These are phyloP conservation scores for Stagonosporopsis cucurbitacearum DNA, from an alignment of 2,329 filamentous ascomycete genomes.

Conservation along the genomic window DNA sequence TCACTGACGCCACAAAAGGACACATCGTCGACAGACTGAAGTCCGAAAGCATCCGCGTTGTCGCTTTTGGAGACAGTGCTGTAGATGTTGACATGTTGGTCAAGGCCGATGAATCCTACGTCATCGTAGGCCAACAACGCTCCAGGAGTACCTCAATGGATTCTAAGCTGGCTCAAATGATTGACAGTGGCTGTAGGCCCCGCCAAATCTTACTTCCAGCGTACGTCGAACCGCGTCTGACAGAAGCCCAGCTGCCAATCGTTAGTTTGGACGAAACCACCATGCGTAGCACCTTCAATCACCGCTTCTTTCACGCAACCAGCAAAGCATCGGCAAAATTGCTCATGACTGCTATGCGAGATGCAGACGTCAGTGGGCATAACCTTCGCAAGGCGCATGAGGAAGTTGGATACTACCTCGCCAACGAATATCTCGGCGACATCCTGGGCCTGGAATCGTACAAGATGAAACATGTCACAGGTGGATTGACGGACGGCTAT, in stretches of 20 bases:
- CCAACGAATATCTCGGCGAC: constrained; percentile 55
- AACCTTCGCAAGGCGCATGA: constrained; percentile 58
- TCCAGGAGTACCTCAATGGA: neutral
- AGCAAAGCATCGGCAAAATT: constrained; percentile 54
- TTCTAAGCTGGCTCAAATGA: neutral
- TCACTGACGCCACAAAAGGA: constrained; percentile 61
- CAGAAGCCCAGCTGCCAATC: constrained; percentile 52
- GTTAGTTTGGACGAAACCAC: neutral
- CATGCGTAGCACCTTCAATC: constrained; percentile 28
- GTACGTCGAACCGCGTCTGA: constrained; percentile 51
- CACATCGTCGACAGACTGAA: constrained; percentile 54
- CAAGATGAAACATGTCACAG: constrained; percentile 61
- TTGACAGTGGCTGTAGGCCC: constrained; percentile 49
- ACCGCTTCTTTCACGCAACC: constrained; percentile 54
- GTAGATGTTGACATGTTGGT: constrained; percentile 65
- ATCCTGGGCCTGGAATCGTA: constrained; percentile 60
- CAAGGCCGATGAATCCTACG: constrained; percentile 60
- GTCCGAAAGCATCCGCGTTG: constrained; percentile 51
- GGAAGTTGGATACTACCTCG: constrained; percentile 61
- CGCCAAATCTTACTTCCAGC: constrained; percentile 58
- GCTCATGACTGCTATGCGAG: constrained; percentile 61
- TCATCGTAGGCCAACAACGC: constrained; percentile 59
- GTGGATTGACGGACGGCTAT: constrained; percentile 53
- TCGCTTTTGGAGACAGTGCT: constrained; percentile 67
- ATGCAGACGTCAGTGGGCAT: constrained; percentile 56